Evolutionary conservation across 176 grass and related monocot species (phyloP), one percentile per base, ranked within the genome.

Genomic region (Lolium perenne): DNA sequence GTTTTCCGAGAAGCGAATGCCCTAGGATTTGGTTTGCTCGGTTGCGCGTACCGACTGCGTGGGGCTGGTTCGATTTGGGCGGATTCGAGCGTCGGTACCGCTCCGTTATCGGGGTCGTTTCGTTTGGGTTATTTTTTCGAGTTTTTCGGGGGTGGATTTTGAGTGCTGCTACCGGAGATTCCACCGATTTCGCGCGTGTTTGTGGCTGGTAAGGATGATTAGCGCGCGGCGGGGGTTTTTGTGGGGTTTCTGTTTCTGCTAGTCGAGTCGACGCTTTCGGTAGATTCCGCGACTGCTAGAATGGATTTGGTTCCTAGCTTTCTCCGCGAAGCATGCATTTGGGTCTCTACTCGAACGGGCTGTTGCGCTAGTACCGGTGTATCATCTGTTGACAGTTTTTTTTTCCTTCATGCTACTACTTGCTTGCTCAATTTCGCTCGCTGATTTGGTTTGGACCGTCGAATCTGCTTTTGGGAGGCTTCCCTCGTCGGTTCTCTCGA

Each of bases 1-100:
- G 54, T 17, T 83, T 77, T 51, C 35, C 29, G 72, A 46, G 0
- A 8, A 46, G 59, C 22, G 80, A 57, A 88, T 57, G 25, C 53
- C 17, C 48, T 49, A 22, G 64, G 72, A 81, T 91, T 81, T 69
- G 45, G 26, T 82, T 40, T 40, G 56, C 66, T 40, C 14, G 64
- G 8, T 46, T 16, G 13, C 5, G 7, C 22, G 67, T 25, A 9
- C 29, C 38, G 66, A 53, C 66, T 66, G 70, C 70, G 57, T 12
- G 53, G 29, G 13, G 41, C 71, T 16, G 85, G 70, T 65, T 32
- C 56, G 51, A 77, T 90, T 45, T 48, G 77, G 12, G 38, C 25
- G 5, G 74, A 43, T 83, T 90, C 46, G 38, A 50, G 13, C 49
- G 11, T 67, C 26, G 40, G 47, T 7, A 10, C 50, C 15, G 15